phyloP scores from a whole-genome alignment of 2,329 filamentous ascomycete species.

The Blastomyces gilchristii region DNA sequence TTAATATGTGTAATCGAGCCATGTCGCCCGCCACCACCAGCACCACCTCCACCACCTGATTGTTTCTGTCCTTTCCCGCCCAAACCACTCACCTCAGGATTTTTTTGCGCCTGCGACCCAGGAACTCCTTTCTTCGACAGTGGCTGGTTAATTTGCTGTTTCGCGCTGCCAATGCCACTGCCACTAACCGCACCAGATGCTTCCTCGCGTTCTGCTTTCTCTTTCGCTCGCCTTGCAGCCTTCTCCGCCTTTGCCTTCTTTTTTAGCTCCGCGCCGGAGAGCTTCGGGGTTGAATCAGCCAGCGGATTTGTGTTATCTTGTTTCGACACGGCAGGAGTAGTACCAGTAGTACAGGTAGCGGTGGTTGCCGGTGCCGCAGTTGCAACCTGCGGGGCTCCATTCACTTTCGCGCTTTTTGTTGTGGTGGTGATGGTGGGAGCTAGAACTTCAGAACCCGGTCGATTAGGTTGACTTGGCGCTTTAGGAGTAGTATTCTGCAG shows the following conservation, averaged over 20 bases:
- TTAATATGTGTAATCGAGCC: background rate
- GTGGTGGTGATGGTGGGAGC: constrained; percentile 4
- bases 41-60: constrained; percentile 2
- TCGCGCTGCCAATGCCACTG: constrained; percentile 30
- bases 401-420: constrained; percentile 2
- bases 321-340: background rate
- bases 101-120: constrained; percentile 15
- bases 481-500: background rate
- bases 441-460: constrained; percentile 4
- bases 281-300: constrained; percentile 25
- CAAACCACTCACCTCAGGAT: constrained; percentile 23
- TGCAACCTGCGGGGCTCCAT: constrained; percentile 2
- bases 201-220: constrained; percentile 46
- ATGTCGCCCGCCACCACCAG: background rate
- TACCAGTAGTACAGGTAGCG: constrained; percentile 13
- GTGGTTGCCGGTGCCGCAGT: constrained; percentile 8
- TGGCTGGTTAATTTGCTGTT: constrained; percentile 23
- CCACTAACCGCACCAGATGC: constrained; percentile 34
- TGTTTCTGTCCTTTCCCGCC: constrained; percentile 23
- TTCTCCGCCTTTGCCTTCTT: constrained; percentile 87
- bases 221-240: constrained; percentile 67
- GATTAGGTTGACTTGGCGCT: constrained; percentile 6
- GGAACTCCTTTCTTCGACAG: constrained; percentile 25
- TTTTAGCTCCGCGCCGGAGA: constrained; percentile 62
- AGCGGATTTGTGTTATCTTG: constrained; percentile 12